phyloP scores from a whole-genome alignment of 192 early-diverging fungal species.

The Umbelopsis ramanniana region DNA sequence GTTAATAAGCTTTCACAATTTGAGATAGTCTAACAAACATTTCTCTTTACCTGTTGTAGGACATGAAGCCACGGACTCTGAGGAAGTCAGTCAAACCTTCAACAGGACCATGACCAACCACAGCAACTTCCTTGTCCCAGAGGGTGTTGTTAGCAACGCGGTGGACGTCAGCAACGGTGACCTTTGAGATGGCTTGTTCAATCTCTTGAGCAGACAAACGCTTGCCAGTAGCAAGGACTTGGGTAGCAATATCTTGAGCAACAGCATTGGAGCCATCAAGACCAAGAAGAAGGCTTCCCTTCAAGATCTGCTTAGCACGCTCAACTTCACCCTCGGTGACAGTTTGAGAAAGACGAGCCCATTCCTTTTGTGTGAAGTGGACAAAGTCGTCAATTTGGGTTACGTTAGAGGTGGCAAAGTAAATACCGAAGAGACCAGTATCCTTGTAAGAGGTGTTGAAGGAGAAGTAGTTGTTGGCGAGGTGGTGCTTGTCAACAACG shows the following conservation, averaged over 20 bases:
- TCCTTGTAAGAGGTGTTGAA: conserved; percentile 99
- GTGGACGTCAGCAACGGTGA: conserved; percentile 87
- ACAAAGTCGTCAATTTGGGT: conserved; percentile 85
- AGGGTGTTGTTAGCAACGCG: conserved; percentile 88
- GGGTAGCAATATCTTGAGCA: conserved; percentile 97
- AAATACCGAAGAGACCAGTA: conserved; percentile 97
- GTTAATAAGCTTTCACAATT: not conserved
- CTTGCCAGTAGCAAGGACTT: conserved; percentile 90
- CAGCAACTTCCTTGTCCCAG: conserved; percentile 81
- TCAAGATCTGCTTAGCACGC: conserved; percentile 98
- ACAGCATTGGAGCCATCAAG: conserved; percentile 95
- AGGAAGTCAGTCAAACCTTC: conserved; percentile 90
- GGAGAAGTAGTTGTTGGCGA: conserved; percentile 99
- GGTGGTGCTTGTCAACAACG: conserved; percentile 77
- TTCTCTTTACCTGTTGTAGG: conserved; percentile 61
- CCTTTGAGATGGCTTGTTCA: conserved; percentile 81
- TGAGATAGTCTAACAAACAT: not conserved
- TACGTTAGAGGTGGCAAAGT: conserved; percentile 85
- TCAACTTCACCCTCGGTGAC: conserved; percentile 92
- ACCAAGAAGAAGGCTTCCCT: conserved; percentile 87
- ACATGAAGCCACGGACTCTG: conserved; percentile 85
- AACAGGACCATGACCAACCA: conserved; percentile 86
- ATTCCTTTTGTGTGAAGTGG: conserved; percentile 90
- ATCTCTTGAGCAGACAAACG: conserved; percentile 89
- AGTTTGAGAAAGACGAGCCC: conserved; percentile 83